phyloP scores from a whole-genome alignment of 2,329 filamentous ascomycete species.

The Diaporthe citri region DNA sequence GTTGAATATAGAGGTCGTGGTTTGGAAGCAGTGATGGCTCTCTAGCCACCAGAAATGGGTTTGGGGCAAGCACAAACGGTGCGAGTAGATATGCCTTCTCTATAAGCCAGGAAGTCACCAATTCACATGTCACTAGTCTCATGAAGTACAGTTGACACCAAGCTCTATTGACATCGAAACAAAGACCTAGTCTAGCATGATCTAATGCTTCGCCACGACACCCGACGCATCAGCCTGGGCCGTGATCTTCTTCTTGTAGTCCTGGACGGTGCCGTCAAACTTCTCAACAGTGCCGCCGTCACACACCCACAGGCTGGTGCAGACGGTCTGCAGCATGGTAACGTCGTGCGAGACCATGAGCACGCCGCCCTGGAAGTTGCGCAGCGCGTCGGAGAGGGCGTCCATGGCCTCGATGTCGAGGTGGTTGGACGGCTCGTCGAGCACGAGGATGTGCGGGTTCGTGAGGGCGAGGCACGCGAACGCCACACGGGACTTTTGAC shows the following conservation, averaged over 20 bases:
- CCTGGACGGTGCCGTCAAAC: conserved; percentile 93
- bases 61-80: neutral
- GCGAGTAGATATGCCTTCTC: neutral
- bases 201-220: conserved; percentile 77
- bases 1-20: neutral
- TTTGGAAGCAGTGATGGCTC: neutral
- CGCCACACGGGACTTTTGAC: conserved; percentile 97
- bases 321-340: conserved; percentile 97
- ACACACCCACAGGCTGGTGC: conserved; percentile 95
- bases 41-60: neutral
- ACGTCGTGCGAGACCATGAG: conserved; percentile 99
- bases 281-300: conserved; percentile 95
- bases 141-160: neutral
- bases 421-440: conserved; percentile 99
- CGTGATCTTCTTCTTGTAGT: conserved; percentile 96
- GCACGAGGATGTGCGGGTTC: conserved; percentile 96
- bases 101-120: neutral
- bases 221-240: conserved; percentile 90
- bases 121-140: neutral
- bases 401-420: conserved; percentile 99
- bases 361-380: conserved; percentile 91
- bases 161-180: neutral
- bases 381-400: conserved; percentile 85
- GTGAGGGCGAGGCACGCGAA: conserved; percentile 96
- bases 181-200: neutral